Evolutionary conservation across 2,329 filamentous ascomycete species (phyloP).

Genomic region (Niveomyces coronatus): DNA sequence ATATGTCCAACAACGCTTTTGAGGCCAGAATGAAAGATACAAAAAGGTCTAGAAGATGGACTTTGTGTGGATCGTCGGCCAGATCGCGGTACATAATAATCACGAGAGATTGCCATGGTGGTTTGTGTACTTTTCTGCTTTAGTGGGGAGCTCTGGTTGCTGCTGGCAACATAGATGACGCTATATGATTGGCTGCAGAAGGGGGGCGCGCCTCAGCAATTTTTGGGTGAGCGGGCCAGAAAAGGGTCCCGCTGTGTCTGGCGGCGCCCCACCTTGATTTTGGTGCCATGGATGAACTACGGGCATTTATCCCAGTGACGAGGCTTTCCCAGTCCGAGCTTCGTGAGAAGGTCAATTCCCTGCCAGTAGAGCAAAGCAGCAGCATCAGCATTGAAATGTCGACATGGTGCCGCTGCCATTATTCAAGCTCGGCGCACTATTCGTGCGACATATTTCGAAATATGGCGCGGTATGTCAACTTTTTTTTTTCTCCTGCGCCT

Average conservation of each 20-base stretch:
- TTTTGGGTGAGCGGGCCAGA: too few relatives aligned
- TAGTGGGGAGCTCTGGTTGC: conserved; percentile 21
- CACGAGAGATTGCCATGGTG: conserved; percentile 12
- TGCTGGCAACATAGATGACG: conserved; percentile 17
- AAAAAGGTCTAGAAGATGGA: conserved; percentile 8
- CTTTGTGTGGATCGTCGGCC: conserved; percentile 2
- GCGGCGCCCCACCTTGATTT: conserved; percentile 8
- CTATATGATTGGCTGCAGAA: conserved; percentile 1
- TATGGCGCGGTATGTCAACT: conserved; percentile 51
- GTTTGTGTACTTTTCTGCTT: conserved; percentile 29
- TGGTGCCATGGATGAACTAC: too few relatives aligned
- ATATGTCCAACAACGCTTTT: conserved; percentile 6
- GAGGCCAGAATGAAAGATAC: conserved; percentile 6
- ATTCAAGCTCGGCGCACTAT: conserved; percentile 56
- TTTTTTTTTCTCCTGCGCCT: not conserved
- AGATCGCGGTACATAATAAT: not conserved
- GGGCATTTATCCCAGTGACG: too few relatives aligned
- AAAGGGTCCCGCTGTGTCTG: too few relatives aligned
- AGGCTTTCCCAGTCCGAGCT: too few relatives aligned
- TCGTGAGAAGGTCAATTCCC: too few relatives aligned
- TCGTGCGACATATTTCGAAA: conserved; percentile 56
- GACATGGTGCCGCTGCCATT: conserved; percentile 55
- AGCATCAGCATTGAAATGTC: too few relatives aligned
- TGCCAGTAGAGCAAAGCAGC: too few relatives aligned
- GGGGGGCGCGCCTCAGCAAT: too few relatives aligned